Evolutionary conservation across 305 asterid genomes (phyloP).

Genomic region (Fraxinus velutina): DNA sequence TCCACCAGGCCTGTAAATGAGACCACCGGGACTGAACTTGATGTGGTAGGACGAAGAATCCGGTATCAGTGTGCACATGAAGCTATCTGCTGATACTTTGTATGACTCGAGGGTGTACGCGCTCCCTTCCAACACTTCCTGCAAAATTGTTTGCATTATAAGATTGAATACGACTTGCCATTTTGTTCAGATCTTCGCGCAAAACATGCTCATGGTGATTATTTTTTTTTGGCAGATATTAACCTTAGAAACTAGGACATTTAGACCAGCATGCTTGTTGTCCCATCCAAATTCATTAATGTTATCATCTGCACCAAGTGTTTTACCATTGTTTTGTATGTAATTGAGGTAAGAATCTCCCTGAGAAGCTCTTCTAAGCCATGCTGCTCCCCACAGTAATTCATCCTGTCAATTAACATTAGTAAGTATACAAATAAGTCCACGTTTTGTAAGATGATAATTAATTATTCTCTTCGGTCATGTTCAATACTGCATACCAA

Average conservation of each 20-base stretch:
- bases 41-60: slow-evolving; percentile 74
- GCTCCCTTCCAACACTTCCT: slow-evolving; percentile 70
- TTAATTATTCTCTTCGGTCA: not conserved
- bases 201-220: not conserved
- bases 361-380: slow-evolving; percentile 79
- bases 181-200: not conserved
- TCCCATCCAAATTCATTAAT: slow-evolving; percentile 94
- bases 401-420: slow-evolving; percentile 55
- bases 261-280: slow-evolving; percentile 86
- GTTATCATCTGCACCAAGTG: slow-evolving; percentile 81
- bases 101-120: slow-evolving; percentile 65
- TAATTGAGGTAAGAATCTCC: slow-evolving; percentile 62
- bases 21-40: slow-evolving; percentile 77
- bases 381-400: slow-evolving; percentile 94
- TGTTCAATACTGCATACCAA: not conserved
- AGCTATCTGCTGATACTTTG: slow-evolving; percentile 79
- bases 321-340: slow-evolving; percentile 73
- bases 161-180: not conserved
- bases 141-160: slow-evolving; percentile 16
- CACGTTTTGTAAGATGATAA: not conserved
- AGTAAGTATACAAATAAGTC: not conserved
- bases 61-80: slow-evolving; percentile 88
- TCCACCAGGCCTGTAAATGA: slow-evolving; percentile 80
- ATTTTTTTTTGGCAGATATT: not conserved
- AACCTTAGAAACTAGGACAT: slow-evolving; percentile 84